These are phyloP conservation scores for Wickerhamomyces sp. DNA, from an alignment of 1,139 yeast species.

Conservation along the genomic window DNA sequence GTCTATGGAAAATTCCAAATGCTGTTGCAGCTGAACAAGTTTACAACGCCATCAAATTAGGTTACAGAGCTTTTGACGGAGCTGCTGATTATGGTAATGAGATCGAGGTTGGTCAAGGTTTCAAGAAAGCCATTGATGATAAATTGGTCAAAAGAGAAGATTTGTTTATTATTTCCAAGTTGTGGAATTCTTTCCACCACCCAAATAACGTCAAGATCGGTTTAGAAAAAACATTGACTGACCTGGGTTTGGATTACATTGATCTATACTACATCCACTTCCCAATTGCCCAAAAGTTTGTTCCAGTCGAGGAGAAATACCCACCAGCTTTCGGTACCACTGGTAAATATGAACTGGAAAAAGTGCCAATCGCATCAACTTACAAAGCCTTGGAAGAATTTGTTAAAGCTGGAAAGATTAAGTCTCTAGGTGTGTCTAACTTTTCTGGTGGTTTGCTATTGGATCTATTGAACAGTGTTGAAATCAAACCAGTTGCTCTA, in stretches of 20 bases:
- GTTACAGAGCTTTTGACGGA: constrained; percentile 73
- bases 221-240: constrained; percentile 56
- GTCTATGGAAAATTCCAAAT: constrained; percentile 63
- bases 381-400: constrained; percentile 74
- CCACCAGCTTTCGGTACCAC: constrained; percentile 67
- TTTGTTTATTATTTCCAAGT: constrained; percentile 68
- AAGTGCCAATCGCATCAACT: constrained; percentile 71
- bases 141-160: constrained; percentile 70
- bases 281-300: constrained; percentile 72
- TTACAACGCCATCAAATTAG: constrained; percentile 62
- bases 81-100: constrained; percentile 80
- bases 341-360: constrained; percentile 50
- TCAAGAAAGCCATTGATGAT: constrained; percentile 57
- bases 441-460: constrained; percentile 69
- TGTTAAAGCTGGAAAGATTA: constrained; percentile 58
- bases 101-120: constrained; percentile 66
- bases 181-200: constrained; percentile 77
- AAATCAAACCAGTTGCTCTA: constrained; percentile 63
- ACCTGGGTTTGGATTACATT: constrained; percentile 61
- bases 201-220: constrained; percentile 48
- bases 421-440: constrained; percentile 81
- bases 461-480: constrained; percentile 69
- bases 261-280: constrained; percentile 77
- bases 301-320: constrained; percentile 67
- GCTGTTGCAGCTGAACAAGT: constrained; percentile 53